phyloP scores from a whole-genome alignment of 2,329 filamentous ascomycete genomes.

The Leptographium wingfieldii region DNA sequence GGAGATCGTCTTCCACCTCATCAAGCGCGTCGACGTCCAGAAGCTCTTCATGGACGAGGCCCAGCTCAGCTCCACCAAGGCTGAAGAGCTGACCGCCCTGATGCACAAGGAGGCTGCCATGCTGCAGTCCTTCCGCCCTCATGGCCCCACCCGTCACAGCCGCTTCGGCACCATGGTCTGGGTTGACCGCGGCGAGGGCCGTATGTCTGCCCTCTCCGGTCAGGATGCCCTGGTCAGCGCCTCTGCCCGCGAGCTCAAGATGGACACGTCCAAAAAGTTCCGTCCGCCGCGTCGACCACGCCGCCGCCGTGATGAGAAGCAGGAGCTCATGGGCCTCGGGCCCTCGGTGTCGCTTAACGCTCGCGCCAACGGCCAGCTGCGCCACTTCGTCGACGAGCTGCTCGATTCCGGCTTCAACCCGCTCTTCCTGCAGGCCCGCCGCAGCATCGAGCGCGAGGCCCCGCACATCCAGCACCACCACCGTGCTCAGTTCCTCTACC shows the following conservation, averaged over 20 bases:
- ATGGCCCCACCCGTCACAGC: slow-evolving; percentile 77
- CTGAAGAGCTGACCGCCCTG: slow-evolving; percentile 59
- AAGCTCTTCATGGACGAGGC: slow-evolving; percentile 77
- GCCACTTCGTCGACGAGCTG: slow-evolving; percentile 81
- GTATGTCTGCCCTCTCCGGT: slow-evolving; percentile 75
- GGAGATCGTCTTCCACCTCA: slow-evolving; percentile 82
- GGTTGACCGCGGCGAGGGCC: slow-evolving; percentile 77
- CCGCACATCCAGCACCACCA: slow-evolving; percentile 69
- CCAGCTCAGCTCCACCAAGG: slow-evolving; percentile 55
- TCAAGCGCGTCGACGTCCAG: slow-evolving; percentile 76
- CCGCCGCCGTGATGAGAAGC: slow-evolving; percentile 49
- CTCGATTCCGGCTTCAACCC: slow-evolving; percentile 93
- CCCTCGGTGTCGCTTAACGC: slow-evolving; percentile 56
- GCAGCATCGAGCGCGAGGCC: slow-evolving; percentile 80
- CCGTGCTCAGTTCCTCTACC: slow-evolving; percentile 77
- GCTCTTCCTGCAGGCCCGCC: slow-evolving; percentile 70
- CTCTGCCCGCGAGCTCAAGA: slow-evolving; percentile 64
- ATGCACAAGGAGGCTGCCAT: slow-evolving; percentile 78
- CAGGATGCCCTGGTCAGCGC: slow-evolving; percentile 71
- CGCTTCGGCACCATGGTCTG: slow-evolving; percentile 96
- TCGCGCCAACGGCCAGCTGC: slow-evolving; percentile 63
- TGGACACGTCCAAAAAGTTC: slow-evolving; percentile 85
- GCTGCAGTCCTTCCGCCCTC: slow-evolving; percentile 62
- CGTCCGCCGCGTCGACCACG: slow-evolving; percentile 59
- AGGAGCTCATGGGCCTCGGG: slow-evolving; percentile 53